Percentiles rank a stretch among this genome's conserved stretches.
These are phyloP conservation scores for Sarocladium oryzae DNA, from an alignment of 2,329 filamentous ascomycete species.

Conservation along the genomic window DNA sequence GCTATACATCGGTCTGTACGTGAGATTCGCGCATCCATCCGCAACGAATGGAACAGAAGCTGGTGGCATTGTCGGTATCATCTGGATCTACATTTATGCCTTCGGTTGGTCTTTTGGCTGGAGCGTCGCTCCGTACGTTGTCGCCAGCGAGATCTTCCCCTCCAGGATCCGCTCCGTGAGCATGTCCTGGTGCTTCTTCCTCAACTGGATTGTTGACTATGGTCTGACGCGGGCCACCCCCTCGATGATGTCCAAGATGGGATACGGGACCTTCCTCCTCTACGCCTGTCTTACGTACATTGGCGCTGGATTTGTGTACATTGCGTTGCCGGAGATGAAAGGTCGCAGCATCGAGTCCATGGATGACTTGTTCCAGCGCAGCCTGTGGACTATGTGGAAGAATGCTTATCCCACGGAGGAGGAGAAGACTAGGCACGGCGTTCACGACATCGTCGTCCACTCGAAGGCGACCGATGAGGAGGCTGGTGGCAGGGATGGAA, in stretches of 20 bases:
- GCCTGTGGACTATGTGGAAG: constrained; percentile 30
- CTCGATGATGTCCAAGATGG: constrained; percentile 14
- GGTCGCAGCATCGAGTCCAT: constrained; percentile 42
- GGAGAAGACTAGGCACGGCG: background rate
- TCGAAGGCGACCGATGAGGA: background rate
- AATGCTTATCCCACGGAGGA: constrained; percentile 28
- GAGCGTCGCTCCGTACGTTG: constrained; percentile 16
- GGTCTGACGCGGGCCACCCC: constrained; percentile 23
- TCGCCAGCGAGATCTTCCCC: constrained; percentile 25
- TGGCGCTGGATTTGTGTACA: constrained; percentile 32
- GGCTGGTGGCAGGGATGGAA: background rate
- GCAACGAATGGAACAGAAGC: constrained; percentile 26
- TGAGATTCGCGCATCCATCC: constrained; percentile 27
- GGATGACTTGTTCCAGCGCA: constrained; percentile 35
- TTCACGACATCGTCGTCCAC: background rate
- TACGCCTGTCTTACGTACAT: constrained; percentile 10
- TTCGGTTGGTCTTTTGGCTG: constrained; percentile 20
- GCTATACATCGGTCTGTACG: constrained; percentile 23
- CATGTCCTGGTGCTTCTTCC: constrained; percentile 18
- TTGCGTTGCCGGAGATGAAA: constrained; percentile 44
- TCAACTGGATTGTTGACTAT: constrained; percentile 26
- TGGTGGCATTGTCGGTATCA: constrained; percentile 33
- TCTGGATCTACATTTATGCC: constrained; percentile 27
- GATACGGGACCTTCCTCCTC: constrained; percentile 12
- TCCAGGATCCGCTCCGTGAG: constrained; percentile 21